Base-by-base conservation (phyloP, 2,329 filamentous ascomycete species). In the Mariannaea sp. region DNA sequence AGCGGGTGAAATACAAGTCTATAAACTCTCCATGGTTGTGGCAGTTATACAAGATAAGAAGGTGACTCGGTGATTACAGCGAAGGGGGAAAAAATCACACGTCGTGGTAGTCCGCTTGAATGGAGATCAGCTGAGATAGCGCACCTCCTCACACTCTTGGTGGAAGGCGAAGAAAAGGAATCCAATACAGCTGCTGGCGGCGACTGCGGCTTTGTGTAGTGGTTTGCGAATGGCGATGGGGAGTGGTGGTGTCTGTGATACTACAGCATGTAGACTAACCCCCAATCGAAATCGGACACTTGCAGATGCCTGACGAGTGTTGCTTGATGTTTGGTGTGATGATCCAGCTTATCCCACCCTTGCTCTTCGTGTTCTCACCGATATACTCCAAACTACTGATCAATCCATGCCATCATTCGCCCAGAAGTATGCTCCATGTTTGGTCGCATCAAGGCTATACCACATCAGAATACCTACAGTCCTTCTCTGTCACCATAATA, bases 41-140 rank as follows among this genome's bases (percentile, higher is more conserved):
- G 36, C 22, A 24, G n/a, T n/a, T n/a, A 35, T 29, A 33, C 14
- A 26, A 53, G 49, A 53, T 53, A 53, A 53, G 42, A 24, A 52
- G 30, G 47, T 38, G 36, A 32, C 42, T 53, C 32, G 49, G 49
- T 47, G 22, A 39, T 43, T 32, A 47, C 20, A 17, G 17, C n/a
- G n/a, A n/a, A n/a, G n/a, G n/a, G n/a, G n/a, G n/a, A n/a, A 22
- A 32, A 46, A 35, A 41, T 42, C 43, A 43, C 49, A 53, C 49
- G 29, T 38, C 38, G 35, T 22, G 49, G 49, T 42, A 53, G 43
- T 43, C 47, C 43, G 36, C 36, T 53, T 43, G n/a, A 53, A 32
- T 29, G 43, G 43, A 29, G 38, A 47, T 53, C 43, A 48, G 16
- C 24, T 53, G 49, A 53, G 49, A 53, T 53, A 39, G 49, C 22